Evolutionary conservation across 2,329 filamentous ascomycete genomes (phyloP).

Genomic region (Diaporthe vexans): DNA sequence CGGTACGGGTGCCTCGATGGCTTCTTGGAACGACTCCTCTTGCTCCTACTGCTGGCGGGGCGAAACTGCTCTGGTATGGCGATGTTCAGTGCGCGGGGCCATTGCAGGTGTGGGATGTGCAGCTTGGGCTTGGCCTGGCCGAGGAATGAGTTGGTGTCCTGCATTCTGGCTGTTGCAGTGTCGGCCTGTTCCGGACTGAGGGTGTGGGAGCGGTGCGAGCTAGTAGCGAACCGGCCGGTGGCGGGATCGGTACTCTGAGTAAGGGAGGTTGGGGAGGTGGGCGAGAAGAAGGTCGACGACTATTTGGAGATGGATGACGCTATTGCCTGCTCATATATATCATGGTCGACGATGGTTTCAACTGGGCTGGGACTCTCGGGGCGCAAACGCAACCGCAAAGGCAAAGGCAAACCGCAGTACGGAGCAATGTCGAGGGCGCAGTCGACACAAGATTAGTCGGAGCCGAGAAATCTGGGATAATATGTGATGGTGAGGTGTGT

Average conservation of each 20-base stretch:
- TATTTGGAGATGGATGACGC: constrained; percentile 35
- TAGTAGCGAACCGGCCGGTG: constrained; percentile 23
- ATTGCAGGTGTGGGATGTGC: constrained; percentile 46
- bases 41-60: constrained; percentile 46
- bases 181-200: constrained; percentile 25
- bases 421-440: background rate
- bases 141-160: constrained; percentile 46
- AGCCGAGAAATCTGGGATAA: constrained; percentile 3
- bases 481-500: background rate
- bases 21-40: constrained; percentile 46
- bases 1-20: constrained; percentile 41
- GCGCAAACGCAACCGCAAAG: constrained; percentile 3
- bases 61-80: constrained; percentile 51
- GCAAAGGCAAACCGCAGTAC: background rate
- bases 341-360: constrained; percentile 20
- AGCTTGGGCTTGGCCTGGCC: constrained; percentile 49
- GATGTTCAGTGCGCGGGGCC: constrained; percentile 48
- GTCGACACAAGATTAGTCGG: constrained; percentile 8
- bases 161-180: constrained; percentile 43
- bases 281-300: background rate
- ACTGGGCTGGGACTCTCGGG: background rate
- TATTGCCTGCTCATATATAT: constrained; percentile 40
- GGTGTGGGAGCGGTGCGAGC: constrained; percentile 6
- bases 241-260: background rate
- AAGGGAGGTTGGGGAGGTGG: background rate